phyloP scores from a whole-genome alignment of 2,329 filamentous ascomycete species.

The Grosmannia serpens region DNA sequence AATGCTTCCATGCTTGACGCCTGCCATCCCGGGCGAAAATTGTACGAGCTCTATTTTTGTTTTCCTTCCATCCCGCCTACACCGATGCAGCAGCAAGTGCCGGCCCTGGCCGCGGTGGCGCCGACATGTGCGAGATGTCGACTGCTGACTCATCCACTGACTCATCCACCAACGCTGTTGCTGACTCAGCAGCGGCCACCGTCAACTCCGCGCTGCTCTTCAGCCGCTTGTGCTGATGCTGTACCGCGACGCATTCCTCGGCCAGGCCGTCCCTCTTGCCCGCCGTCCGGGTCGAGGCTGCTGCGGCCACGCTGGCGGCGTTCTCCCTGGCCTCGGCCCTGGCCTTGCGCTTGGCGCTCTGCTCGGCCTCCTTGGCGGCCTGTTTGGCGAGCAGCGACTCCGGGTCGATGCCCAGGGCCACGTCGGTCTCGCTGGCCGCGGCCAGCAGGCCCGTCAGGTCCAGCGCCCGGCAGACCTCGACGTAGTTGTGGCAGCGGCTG shows the following conservation, averaged over 20 bases:
- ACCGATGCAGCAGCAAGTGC: neutral
- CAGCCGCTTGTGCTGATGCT: neutral
- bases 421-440: conserved; percentile 54
- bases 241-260: neutral
- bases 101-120: neutral
- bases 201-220: neutral
- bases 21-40: too few species aligned
- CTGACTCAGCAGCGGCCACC: neutral
- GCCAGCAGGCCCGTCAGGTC: conserved; percentile 47
- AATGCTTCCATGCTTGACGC: conserved; percentile 15
- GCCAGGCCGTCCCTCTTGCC: neutral
- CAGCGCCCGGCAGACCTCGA: conserved; percentile 53
- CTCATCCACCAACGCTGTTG: neutral
- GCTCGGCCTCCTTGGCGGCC: conserved; percentile 23
- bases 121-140: neutral
- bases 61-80: neutral
- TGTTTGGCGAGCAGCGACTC: conserved; percentile 22
- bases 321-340: conserved; percentile 15
- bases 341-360: conserved; percentile 22
- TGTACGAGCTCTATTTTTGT: neutral
- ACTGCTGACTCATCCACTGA: too few species aligned
- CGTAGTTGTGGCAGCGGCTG: conserved; percentile 58
- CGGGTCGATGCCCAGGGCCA: conserved; percentile 45
- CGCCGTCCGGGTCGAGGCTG: too few species aligned
- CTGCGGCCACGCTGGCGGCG: neutral